Conservation (phyloP, 495 filamentous ascomycete species). For the Aeminium ludgeri region DNA sequence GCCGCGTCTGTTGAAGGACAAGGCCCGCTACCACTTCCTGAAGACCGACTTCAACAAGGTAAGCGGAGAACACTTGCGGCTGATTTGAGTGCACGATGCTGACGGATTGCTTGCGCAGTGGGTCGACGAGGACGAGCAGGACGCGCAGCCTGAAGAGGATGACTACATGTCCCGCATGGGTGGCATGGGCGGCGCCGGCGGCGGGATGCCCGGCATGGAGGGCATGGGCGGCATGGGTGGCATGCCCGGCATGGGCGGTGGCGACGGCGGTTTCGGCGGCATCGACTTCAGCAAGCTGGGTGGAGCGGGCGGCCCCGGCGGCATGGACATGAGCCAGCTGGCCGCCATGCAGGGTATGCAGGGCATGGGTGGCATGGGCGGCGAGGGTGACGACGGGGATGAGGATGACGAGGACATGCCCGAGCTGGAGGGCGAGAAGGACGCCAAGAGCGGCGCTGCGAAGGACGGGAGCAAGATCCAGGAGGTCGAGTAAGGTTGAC, state of each 20-base stretch:
- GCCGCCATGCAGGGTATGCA: constrained; percentile 23
- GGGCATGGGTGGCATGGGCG: constrained; percentile 21
- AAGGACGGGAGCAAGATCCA: constrained; percentile 32
- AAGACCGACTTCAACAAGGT: constrained; percentile 99
- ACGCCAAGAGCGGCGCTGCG: constrained; percentile 24
- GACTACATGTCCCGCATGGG: constrained; percentile 47
- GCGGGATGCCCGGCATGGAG: too few species aligned
- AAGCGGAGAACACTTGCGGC: constrained; percentile 14
- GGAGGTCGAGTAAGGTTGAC: constrained; percentile 37
- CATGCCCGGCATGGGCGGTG: constrained; percentile 25
- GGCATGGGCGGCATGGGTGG: constrained; percentile 26
- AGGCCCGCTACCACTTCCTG: constrained; percentile 81
- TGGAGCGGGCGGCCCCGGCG: constrained; percentile 39
- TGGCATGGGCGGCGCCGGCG: constrained; percentile 40
- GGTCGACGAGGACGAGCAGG: constrained; percentile 99
- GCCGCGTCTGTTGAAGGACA: constrained; percentile 82
- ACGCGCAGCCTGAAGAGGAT: constrained; percentile 70
- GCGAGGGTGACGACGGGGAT: constrained; percentile 33
- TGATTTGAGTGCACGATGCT: neutral
- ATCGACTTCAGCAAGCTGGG: constrained; percentile 85
- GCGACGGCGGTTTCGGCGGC: constrained; percentile 45
- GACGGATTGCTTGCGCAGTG: constrained; percentile 37
- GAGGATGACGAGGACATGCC: constrained; percentile 46
- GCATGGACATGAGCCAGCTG: constrained; percentile 30
- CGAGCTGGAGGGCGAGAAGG: constrained; percentile 34